Evolutionary conservation across 2,329 filamentous ascomycete genomes (phyloP), one percentile per base, ranked within the genome.

Genomic region (Chrysosphaeria jannelii): DNA sequence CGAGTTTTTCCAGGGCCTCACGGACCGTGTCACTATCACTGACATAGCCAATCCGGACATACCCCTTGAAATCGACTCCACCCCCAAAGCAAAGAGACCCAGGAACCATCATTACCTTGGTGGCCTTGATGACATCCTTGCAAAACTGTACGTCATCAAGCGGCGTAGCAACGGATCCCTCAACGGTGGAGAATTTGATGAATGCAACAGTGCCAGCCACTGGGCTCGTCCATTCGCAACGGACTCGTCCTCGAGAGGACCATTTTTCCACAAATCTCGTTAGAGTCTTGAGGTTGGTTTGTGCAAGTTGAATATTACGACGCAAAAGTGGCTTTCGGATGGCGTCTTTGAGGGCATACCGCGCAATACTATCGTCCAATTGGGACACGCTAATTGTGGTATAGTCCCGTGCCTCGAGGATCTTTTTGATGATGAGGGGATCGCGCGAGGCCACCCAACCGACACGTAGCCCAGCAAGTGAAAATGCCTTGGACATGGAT

Each of bases 311-410:
- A 21, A 66, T 53, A 34, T 76, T 76, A 10, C 64, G 50, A 20
- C 24, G 21, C 22, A 40, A 25, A 25, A 44, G 29, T 8, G 32
- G 29, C 1, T 37, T 37, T 14, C 41, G 39, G 3, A 59, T 50
- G 3, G 37, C 31, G 5, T 36, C 31, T 5, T 58, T 57, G 6
- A 90, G 46, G 0, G 78, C 76, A 36, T 66, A 81, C 14, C 59
- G 56, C 3, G 75, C 78, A 8, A 89, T 51, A 23, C 59, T 56
- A 38, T 89, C 74, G 39, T 88, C 75, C 5, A 90, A 46, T 36
- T 68, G 62, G n/a, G 70, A 72, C 0, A 88, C 74, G 19, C 68
- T 71, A 35, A 88, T 88, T 13, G 71, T 78, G 4, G 74, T 88
- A 47, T 85, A 88, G 40, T 85, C 68, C 19, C 75, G 53, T 2